Percentiles rank a stretch among this genome's conserved stretches.
These are phyloP conservation scores for Backusella parvicylindrica DNA, from an alignment of 192 early-diverging fungal species.

Conservation along the genomic window DNA sequence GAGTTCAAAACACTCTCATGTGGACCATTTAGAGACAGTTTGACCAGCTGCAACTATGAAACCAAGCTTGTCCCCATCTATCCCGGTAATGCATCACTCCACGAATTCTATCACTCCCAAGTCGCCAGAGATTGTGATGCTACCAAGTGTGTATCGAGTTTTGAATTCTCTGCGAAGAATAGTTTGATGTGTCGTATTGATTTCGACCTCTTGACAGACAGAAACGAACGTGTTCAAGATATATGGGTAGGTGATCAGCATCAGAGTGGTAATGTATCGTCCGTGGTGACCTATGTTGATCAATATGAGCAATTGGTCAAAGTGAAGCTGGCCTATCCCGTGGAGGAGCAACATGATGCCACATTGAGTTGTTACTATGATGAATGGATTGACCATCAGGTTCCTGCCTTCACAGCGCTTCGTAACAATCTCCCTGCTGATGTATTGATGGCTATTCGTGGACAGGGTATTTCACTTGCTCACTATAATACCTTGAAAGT, in stretches of 20 bases:
- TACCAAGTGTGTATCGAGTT: constrained; percentile 17
- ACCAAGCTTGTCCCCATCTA: constrained; percentile 17
- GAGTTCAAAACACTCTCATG: constrained; percentile 6
- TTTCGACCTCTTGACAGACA: constrained; percentile 5
- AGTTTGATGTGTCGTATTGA: constrained; percentile 32
- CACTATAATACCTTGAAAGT: neutral
- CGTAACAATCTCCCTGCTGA: constrained; percentile 33
- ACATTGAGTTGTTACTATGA: constrained; percentile 42
- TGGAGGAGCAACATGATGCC: constrained; percentile 23
- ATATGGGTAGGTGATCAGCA: neutral
- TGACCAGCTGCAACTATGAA: constrained; percentile 10
- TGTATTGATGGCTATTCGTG: constrained; percentile 29
- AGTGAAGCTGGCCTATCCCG: neutral
- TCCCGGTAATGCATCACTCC: neutral
- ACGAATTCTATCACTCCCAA: neutral
- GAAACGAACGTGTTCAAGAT: neutral
- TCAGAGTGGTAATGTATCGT: neutral
- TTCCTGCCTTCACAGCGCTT: constrained; percentile 43
- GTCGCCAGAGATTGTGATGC: constrained; percentile 2
- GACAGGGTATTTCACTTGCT: constrained; percentile 19
- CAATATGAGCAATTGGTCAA: neutral
- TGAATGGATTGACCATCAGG: constrained; percentile 41
- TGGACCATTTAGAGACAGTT: neutral
- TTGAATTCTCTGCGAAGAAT: constrained; percentile 31
- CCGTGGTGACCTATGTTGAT: neutral